Base-by-base conservation (phyloP, 2,329 filamentous ascomycete species). In the Botrytis galanthina region DNA sequence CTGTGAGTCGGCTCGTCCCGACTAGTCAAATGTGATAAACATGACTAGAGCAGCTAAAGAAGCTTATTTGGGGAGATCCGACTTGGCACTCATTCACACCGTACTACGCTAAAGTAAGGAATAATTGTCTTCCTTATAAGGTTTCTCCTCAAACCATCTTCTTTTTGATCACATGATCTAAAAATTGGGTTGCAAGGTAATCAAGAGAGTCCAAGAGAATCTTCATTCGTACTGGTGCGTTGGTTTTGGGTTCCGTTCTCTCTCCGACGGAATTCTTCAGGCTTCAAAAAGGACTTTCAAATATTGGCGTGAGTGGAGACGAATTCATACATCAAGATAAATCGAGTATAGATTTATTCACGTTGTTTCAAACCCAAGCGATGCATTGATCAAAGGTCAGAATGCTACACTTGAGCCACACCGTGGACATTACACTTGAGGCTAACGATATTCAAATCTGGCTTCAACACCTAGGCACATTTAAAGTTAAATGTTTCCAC, bases 31-130 rank as follows among this genome's bases (percentile, higher is more conserved):
- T 32, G 64, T 46, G 35, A 46, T 20, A 16, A 54, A 20, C 7
- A 39, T 10, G 35, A 48, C 35, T 29, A 54, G 46, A 54, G 37
- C 35, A 68, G 46, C 46, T 54, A 29, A 42, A 22, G 46, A 68
- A 29, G 35, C 14, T 68, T 54, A 54, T 48, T 39, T 68, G 64
- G 64, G 64, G 64, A 68, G 64, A 68, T 68, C 64, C 64, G 64
- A n/a, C 46, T 68, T 68, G 46, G 46, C 32, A 39, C 46, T 29
- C 8, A 29, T 42, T 39, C 51, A 29, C 51, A 57, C 51, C n/a
- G 51, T 57, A 3, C 51, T 29, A 32, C 51, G n/a, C n/a, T 26
- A 57, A 8, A 32, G 51, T 29, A 8, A 16, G n/a, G n/a, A 29
- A 54, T 8, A 16, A 29, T 57, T 57, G 51, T 29, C n/a, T 57